phyloP scores from a whole-genome alignment of 345 rosid genomes.

The Odontarrhena argentea region DNA sequence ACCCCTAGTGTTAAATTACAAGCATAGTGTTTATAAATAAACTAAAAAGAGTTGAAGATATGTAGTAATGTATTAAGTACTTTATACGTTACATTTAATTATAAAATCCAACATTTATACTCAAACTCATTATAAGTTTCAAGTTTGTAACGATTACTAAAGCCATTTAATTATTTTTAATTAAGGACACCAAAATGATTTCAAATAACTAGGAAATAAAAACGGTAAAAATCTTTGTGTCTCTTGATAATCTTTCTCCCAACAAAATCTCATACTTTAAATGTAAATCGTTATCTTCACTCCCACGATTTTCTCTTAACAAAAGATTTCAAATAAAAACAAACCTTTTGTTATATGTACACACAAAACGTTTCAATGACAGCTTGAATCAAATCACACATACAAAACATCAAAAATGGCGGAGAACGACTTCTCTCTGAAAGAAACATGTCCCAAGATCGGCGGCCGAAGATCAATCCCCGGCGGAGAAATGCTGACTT shows the following conservation, averaged over 20 bases:
- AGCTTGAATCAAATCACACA: not conserved
- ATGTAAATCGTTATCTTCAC: conserved; percentile 3
- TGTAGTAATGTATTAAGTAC: too few species aligned
- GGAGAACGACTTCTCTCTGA: conserved; percentile 47
- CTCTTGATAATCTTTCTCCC: conserved; percentile 8
- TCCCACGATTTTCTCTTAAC: conserved; percentile 21
- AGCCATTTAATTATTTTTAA: not conserved
- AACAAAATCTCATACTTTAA: conserved; percentile 17
- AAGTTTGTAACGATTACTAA: not conserved
- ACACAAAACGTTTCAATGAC: not conserved
- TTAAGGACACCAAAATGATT: conserved; percentile 4
- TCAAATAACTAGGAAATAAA: not conserved
- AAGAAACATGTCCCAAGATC: conserved; percentile 49
- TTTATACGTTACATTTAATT: too few species aligned
- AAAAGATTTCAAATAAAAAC: not conserved
- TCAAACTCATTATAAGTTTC: not conserved
- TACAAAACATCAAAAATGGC: conserved; percentile 28
- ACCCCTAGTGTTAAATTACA: too few species aligned
- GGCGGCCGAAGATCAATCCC: conserved; percentile 43
- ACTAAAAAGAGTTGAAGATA: too few species aligned
- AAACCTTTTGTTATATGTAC: conserved; percentile 2
- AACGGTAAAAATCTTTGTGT: not conserved
- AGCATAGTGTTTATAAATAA: too few species aligned
- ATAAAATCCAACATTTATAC: not conserved
- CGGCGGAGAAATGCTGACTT: conserved; percentile 45